Conservation (phyloP, 352 stramenopile genomes). For the Phytophthora rubi region DNA sequence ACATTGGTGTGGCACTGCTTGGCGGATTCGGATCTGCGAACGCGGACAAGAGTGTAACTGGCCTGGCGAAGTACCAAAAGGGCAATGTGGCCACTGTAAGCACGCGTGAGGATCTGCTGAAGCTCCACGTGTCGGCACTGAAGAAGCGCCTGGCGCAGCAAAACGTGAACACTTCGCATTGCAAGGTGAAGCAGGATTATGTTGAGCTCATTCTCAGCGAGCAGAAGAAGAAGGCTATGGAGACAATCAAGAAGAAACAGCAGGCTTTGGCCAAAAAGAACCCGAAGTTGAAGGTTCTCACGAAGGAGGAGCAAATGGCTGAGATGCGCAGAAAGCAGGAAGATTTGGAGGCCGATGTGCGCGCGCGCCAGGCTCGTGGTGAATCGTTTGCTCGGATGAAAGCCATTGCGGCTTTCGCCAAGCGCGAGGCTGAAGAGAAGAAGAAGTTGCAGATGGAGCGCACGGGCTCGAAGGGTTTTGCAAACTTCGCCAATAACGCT, state of each 20-base stretch:
- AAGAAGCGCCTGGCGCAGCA: constrained; percentile 83
- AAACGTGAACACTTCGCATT: constrained; percentile 65
- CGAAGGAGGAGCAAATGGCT: constrained; percentile 85
- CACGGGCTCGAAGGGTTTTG: constrained; percentile 82
- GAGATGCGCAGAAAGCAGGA: constrained; percentile 85
- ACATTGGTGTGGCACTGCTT: constrained; percentile 86
- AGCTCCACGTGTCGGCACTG: constrained; percentile 84
- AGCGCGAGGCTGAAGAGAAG: constrained; percentile 77
- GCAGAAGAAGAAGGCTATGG: constrained; percentile 65
- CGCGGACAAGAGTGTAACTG: constrained; percentile 88
- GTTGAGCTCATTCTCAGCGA: constrained; percentile 76
- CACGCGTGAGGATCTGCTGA: constrained; percentile 81
- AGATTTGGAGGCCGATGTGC: constrained; percentile 83
- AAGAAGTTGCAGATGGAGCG: constrained; percentile 72
- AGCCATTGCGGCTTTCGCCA: constrained; percentile 85
- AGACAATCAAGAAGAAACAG: constrained; percentile 68
- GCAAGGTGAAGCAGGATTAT: constrained; percentile 85
- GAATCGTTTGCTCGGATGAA: constrained; percentile 90
- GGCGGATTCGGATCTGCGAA: constrained; percentile 86
- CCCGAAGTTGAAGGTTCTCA: constrained; percentile 63
- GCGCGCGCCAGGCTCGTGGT: constrained; percentile 73
- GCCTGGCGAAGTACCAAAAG: constrained; percentile 81
- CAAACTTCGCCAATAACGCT: constrained; percentile 86
- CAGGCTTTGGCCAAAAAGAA: constrained; percentile 61
- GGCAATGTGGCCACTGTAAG: constrained; percentile 47